phyloP scores from a whole-genome alignment of 1,139 yeast genomes.

The Candida glucosophila region DNA sequence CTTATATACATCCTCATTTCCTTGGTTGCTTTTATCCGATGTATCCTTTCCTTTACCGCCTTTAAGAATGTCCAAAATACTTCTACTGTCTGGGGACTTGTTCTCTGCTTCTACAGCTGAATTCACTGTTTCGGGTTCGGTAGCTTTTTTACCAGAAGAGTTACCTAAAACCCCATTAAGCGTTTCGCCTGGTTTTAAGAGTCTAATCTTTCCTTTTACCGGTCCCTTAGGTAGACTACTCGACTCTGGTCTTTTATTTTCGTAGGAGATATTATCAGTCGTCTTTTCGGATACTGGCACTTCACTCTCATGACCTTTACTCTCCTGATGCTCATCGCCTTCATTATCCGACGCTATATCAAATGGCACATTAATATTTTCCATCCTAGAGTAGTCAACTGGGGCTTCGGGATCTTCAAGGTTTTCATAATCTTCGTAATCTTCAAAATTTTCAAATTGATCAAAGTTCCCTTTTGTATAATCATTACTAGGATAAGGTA shows the following conservation, averaged over 20 bases:
- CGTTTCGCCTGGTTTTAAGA: constrained; percentile 24
- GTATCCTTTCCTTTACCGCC: constrained; percentile 9
- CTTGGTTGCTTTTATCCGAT: too few relatives aligned
- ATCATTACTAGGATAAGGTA: too few relatives aligned
- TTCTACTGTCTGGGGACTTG: constrained; percentile 5
- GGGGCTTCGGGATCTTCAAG: constrained; percentile 10
- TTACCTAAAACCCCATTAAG: constrained; percentile 9
- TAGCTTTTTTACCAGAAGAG: too few relatives aligned
- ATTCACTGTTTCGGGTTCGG: too few relatives aligned
- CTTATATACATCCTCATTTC: too few relatives aligned
- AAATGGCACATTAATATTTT: constrained; percentile 11
- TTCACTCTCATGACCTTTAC: too few relatives aligned
- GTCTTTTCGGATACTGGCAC: too few relatives aligned
- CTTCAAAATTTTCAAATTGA: constrained; percentile 29
- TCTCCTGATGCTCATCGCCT: too few relatives aligned
- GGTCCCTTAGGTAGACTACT: too few relatives aligned
- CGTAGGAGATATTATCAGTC: too few relatives aligned
- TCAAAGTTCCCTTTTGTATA: too few relatives aligned
- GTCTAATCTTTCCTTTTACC: constrained; percentile 14
- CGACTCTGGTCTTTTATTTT: too few relatives aligned
- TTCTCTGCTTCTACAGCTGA: neutral
- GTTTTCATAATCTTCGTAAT: constrained; percentile 18
- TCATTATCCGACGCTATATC: constrained; percentile 30
- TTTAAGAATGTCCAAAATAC: constrained; percentile 10
- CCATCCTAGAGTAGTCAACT: constrained; percentile 5